phyloP scores from a whole-genome alignment of 495 filamentous ascomycete genomes.

The Podospora comata region DNA sequence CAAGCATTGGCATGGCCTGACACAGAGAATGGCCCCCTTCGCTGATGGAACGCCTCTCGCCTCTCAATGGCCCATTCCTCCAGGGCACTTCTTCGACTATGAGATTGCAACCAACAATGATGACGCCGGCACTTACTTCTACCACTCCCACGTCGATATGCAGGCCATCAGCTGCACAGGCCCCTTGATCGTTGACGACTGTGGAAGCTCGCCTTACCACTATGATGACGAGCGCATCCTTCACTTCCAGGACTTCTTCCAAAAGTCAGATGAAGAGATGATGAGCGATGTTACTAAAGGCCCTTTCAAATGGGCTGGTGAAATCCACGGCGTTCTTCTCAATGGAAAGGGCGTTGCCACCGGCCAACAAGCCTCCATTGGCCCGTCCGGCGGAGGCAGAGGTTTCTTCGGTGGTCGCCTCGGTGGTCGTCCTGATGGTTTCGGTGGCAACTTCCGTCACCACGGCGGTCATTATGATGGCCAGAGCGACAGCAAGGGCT shows the following conservation, averaged over 20 bases:
- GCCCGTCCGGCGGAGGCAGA: conserved; percentile 31
- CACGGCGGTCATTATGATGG: no score
- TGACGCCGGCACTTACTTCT: conserved; percentile 57
- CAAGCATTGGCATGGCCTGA: conserved; percentile 61
- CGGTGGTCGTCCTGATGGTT: conserved; percentile 2
- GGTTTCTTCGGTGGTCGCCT: conserved; percentile 22
- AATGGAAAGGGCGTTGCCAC: conserved; percentile 43
- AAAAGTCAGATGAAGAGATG: conserved; percentile 43
- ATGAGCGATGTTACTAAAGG: conserved; percentile 35
- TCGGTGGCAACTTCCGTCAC: not conserved
- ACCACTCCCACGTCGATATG: conserved; percentile 58
- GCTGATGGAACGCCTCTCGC: conserved; percentile 53
- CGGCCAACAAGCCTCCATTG: conserved; percentile 28
- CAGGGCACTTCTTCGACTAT: conserved; percentile 60
- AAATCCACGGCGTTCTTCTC: conserved; percentile 49
- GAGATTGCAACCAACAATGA: conserved; percentile 49
- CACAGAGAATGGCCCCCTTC: conserved; percentile 54
- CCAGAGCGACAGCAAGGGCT: not conserved
- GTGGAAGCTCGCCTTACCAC: conserved; percentile 40
- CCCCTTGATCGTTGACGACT: conserved; percentile 54
- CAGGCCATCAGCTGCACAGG: conserved; percentile 54
- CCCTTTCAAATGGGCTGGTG: conserved; percentile 47
- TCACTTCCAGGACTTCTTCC: conserved; percentile 51
- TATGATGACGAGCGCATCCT: conserved; percentile 58
- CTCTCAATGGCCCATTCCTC: conserved; percentile 58